phyloP scores from a whole-genome alignment of 768 basidiomycete species.

The Coprinellus micaceus region DNA sequence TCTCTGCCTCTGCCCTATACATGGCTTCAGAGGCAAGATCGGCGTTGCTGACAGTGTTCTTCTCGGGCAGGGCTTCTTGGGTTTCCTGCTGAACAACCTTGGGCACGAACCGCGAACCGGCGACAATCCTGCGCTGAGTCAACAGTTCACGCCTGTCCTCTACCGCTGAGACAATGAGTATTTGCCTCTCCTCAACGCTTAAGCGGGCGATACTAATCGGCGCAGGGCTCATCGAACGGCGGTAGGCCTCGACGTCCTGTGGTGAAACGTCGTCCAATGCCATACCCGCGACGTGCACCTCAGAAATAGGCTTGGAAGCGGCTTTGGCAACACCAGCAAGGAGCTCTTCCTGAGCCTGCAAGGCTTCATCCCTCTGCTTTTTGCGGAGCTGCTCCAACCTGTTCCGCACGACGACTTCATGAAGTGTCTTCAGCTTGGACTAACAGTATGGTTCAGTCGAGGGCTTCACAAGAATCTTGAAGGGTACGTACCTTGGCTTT shows the following conservation, averaged over 20 bases:
- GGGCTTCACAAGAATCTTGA: constrained; percentile 5
- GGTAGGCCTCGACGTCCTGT: constrained; percentile 78
- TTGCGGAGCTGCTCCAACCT: constrained; percentile 94
- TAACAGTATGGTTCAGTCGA: no score
- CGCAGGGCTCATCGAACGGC: constrained; percentile 83
- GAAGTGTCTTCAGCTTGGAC: constrained; percentile 88
- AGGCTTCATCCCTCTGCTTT: constrained; percentile 91
- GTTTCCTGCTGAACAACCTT: constrained; percentile 59
- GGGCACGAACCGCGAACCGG: constrained; percentile 84
- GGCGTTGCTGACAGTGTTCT: constrained; percentile 54
- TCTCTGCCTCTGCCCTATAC: constrained; percentile 87
- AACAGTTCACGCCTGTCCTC: constrained; percentile 68
- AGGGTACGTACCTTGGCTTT: constrained; percentile 78
- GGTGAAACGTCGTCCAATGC: constrained; percentile 31
- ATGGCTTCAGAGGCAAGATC: constrained; percentile 87
- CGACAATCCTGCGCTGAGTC: constrained; percentile 72
- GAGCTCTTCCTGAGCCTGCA: constrained; percentile 89
- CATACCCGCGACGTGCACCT: constrained; percentile 31
- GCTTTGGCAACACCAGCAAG: constrained; percentile 71
- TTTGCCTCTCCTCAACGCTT: constrained; percentile 71
- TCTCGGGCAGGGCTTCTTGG: constrained; percentile 51
- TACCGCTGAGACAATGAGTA: constrained; percentile 68
- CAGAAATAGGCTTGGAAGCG: constrained; percentile 40
- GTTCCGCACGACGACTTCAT: constrained; percentile 96
- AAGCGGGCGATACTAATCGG: constrained; percentile 69